A percentile compares a stretch with the other conserved stretches of the same genome.
phyloP scores from a whole-genome alignment of 768 basidiomycete genomes.

The Kwoniella bestiolae region DNA sequence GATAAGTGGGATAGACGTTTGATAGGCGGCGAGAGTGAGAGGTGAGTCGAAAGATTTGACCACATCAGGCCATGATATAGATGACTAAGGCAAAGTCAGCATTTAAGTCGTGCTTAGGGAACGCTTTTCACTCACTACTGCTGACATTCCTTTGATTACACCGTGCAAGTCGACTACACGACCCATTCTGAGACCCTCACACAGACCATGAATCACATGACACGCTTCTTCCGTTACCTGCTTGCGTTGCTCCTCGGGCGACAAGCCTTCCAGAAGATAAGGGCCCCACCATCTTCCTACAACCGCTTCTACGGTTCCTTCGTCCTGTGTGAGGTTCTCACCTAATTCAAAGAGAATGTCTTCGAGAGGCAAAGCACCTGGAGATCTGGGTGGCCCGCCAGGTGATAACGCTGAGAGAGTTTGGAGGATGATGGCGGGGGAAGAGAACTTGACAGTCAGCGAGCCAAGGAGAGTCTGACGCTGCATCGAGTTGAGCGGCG shows the following conservation, averaged over 20 bases:
- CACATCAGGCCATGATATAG: slow-evolving; percentile 77
- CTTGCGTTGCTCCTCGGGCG: slow-evolving; percentile 34
- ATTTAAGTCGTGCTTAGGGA: background rate
- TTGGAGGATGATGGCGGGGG: slow-evolving; percentile 54
- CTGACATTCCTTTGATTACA: slow-evolving; percentile 50
- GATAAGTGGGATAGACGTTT: slow-evolving; percentile 82
- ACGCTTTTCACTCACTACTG: slow-evolving; percentile 39
- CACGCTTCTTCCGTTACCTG: slow-evolving; percentile 44
- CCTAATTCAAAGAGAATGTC: slow-evolving; percentile 58
- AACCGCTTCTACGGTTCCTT: slow-evolving; percentile 53
- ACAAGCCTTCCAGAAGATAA: slow-evolving; percentile 34
- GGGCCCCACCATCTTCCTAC: slow-evolving; percentile 55
- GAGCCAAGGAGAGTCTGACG: slow-evolving; percentile 41
- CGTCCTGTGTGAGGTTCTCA: slow-evolving; percentile 52
- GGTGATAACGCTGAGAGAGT: slow-evolving; percentile 52
- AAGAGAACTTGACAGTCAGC: slow-evolving; percentile 52
- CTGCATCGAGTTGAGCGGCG: slow-evolving; percentile 43
- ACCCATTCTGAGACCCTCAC: slow-evolving; percentile 49
- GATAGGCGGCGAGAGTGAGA: slow-evolving; percentile 82
- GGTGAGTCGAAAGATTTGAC: slow-evolving; percentile 85
- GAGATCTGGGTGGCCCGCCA: slow-evolving; percentile 49
- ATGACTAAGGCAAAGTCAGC: slow-evolving; percentile 17
- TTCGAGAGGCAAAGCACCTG: slow-evolving; percentile 46
- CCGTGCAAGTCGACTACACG: slow-evolving; percentile 52
- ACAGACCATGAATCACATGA: slow-evolving; percentile 42